Evolutionary conservation across 306 rosid species (phyloP).

Genomic region (Corylus americana): DNA sequence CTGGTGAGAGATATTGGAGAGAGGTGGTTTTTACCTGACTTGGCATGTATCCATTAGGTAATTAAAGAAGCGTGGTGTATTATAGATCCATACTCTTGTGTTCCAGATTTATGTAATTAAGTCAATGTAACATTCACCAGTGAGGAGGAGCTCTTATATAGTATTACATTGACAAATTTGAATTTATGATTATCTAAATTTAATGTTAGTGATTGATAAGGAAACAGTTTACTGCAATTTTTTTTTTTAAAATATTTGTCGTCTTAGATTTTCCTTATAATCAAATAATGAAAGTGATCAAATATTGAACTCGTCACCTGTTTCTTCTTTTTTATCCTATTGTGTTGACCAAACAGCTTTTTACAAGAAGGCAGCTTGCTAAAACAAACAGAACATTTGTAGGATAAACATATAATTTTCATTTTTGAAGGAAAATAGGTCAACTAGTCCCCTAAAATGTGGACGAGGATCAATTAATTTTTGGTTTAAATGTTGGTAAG

Average conservation of each 20-base stretch:
- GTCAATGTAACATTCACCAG: neutral
- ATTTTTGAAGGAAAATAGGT: too few species aligned
- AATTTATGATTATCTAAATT: neutral
- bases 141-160: neutral
- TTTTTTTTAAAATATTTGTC: neutral
- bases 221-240: neutral
- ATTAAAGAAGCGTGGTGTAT: neutral
- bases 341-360: neutral
- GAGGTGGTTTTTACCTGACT: neutral
- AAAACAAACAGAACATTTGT: too few species aligned
- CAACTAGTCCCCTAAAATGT: too few species aligned
- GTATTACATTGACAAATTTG: neutral
- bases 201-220: neutral
- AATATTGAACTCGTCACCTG: neutral
- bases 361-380: neutral
- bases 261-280: neutral
- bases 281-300: neutral
- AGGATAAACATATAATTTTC: too few species aligned
- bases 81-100: neutral
- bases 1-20: neutral
- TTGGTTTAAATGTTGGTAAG: too few species aligned
- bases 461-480: too few species aligned
- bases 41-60: neutral
- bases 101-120: neutral
- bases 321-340: neutral